These are phyloP conservation scores for Wallacemonas sp. DNA, from an alignment of 208 protist genomes.

Conservation along the genomic window DNA sequence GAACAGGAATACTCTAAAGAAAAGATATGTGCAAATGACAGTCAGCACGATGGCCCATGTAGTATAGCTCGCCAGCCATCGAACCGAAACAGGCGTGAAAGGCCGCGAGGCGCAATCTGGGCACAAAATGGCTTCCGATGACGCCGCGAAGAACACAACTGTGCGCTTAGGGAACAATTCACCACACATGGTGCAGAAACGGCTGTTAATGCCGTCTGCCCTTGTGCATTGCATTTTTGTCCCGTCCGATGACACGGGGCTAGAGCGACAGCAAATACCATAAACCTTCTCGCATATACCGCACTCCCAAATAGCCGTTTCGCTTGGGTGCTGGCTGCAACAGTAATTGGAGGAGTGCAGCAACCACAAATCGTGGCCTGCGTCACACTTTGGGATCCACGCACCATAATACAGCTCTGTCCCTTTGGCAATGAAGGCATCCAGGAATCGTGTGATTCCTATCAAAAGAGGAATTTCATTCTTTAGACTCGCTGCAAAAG, in stretches of 20 bases:
- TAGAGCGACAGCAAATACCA: slow-evolving; percentile 61
- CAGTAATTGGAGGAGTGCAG: slow-evolving; percentile 43
- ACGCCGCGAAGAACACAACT: slow-evolving; percentile 21
- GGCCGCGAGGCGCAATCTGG: slow-evolving; percentile 75
- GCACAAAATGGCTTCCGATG: slow-evolving; percentile 34
- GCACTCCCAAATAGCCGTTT: slow-evolving; percentile 80
- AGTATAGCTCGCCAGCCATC: slow-evolving; percentile 73
- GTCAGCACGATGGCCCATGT: slow-evolving; percentile 38
- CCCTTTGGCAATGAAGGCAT: slow-evolving; percentile 39
- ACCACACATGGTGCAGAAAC: slow-evolving; percentile 32
- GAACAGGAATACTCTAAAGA: slow-evolving; percentile 21
- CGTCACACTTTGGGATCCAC: slow-evolving; percentile 67
- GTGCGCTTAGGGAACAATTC: slow-evolving; percentile 34
- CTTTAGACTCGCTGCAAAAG: slow-evolving; percentile 28
- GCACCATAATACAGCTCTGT: slow-evolving; percentile 51
- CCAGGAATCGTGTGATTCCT: slow-evolving; percentile 39
- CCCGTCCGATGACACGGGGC: slow-evolving; percentile 37
- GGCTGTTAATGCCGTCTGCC: slow-evolving; percentile 11
- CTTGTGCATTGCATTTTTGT: slow-evolving; percentile 11
- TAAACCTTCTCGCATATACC: slow-evolving; percentile 74
- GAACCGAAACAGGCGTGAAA: slow-evolving; percentile 41
- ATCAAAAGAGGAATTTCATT: slow-evolving; percentile 75
- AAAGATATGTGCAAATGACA: slow-evolving; percentile 12
- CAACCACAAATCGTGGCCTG: slow-evolving; percentile 68
- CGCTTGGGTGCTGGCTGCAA: slow-evolving; percentile 54